A percentile compares a stretch with the other conserved stretches of the same genome.
Conservation (phyloP, 164 flowering plant species). For the Vitis rupestris region DNA sequence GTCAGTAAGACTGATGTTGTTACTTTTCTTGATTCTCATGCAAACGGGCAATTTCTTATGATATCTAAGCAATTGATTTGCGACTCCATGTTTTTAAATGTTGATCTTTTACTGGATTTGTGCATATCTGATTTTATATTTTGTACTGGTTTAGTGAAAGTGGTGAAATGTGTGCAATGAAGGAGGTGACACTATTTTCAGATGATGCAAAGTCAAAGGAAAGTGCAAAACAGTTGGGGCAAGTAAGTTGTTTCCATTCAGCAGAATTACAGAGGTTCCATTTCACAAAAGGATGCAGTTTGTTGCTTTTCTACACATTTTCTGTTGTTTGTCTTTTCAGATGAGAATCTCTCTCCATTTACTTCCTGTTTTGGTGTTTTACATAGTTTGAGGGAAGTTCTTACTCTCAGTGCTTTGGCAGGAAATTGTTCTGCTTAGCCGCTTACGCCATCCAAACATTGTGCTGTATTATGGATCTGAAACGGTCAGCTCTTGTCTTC, state of each 20-base stretch:
- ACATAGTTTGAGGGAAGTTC: not conserved
- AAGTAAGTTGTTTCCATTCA: slow-evolving; percentile 40
- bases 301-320: not conserved
- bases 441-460: slow-evolving; percentile 82
- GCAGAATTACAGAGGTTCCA: not conserved
- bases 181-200: slow-evolving; percentile 85
- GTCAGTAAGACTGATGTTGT: not conserved
- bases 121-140: slow-evolving; percentile 1
- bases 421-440: slow-evolving; percentile 84
- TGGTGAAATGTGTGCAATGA: slow-evolving; percentile 99
- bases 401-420: slow-evolving; percentile 22
- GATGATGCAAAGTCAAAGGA: slow-evolving; percentile 97
- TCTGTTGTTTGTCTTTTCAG: not conserved
- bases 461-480: slow-evolving; percentile 93
- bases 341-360: not conserved
- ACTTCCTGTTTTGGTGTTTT: not conserved
- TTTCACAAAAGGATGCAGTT: not conserved
- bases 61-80: too few species aligned
- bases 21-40: too few species aligned
- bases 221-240: slow-evolving; percentile 90
- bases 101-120: slow-evolving; percentile 3
- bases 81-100: not conserved
- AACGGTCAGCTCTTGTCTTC: slow-evolving; percentile 46
- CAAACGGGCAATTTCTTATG: too few species aligned
- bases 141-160: slow-evolving; percentile 55